Percentiles rank a stretch among this genome's conserved stretches.
Evolutionary conservation across 495 filamentous ascomycete species (phyloP).

Genomic region (Penicillium simplicissimum): DNA sequence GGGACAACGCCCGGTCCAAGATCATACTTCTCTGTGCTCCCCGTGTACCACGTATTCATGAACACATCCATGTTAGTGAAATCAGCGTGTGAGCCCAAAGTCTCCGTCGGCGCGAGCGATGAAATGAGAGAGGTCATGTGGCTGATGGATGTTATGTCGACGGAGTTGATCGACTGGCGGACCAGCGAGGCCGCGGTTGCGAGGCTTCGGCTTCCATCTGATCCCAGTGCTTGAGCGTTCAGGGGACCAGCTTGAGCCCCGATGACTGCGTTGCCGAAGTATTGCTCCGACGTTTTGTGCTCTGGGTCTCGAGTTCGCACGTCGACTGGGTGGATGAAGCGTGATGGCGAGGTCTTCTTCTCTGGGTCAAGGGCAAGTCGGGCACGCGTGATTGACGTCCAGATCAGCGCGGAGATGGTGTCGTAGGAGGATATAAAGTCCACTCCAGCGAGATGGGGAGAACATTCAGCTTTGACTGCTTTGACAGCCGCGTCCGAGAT

Average conservation of each 20-base stretch:
- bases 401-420: constrained; percentile 28
- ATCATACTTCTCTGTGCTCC: constrained; percentile 25
- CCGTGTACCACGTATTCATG: constrained; percentile 30
- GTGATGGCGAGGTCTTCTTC: constrained; percentile 8
- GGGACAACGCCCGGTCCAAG: constrained; percentile 18
- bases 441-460: constrained; percentile 11
- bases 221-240: constrained; percentile 4
- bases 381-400: constrained; percentile 24
- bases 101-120: constrained; percentile 24
- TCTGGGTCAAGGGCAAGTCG: constrained; percentile 22
- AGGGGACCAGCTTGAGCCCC: constrained; percentile 20
- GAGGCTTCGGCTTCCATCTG: constrained; percentile 12
- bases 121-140: constrained; percentile 15
- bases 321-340: constrained; percentile 27
- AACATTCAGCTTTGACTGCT: constrained; percentile 21
- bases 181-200: constrained; percentile 21
- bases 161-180: constrained; percentile 22
- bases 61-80: constrained; percentile 28
- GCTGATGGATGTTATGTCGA: constrained; percentile 15
- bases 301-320: constrained; percentile 26
- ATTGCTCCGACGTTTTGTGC: constrained; percentile 17
- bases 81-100: constrained; percentile 16
- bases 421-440: constrained; percentile 31
- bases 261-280: constrained; percentile 31
- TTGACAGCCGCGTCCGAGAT: constrained; percentile 18